Evolutionary conservation across 441 rosid genomes (phyloP).

Genomic region (Mallotus japonicus): DNA sequence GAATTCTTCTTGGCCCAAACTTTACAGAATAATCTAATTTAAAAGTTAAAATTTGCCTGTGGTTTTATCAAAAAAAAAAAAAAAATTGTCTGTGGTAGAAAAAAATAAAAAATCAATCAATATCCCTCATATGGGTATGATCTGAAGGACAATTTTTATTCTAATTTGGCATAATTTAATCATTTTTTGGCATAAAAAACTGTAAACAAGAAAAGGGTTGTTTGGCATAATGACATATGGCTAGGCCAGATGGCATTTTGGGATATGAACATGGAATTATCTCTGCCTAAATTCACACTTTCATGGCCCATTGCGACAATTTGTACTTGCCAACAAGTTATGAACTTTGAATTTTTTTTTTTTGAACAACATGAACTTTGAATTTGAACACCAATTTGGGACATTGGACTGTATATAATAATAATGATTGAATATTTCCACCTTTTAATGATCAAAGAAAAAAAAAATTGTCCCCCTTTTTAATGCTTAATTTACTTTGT

Average conservation of each 20-base stretch:
- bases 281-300: background rate
- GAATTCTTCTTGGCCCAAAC: background rate
- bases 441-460: no score
- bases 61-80: no score
- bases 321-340: background rate
- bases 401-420: background rate
- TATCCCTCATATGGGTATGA: background rate
- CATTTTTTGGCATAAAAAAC: background rate
- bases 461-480: no score
- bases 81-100: no score
- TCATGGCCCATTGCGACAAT: background rate
- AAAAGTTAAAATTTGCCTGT: slow-evolving; percentile 1
- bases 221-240: background rate
- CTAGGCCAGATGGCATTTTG: background rate
- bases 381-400: background rate
- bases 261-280: background rate
- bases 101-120: background rate
- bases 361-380: no score
- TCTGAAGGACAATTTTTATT: background rate
- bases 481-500: no score
- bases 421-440: background rate
- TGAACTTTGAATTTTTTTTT: background rate
- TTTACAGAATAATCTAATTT: background rate
- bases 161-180: background rate
- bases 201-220: background rate